Evolutionary conservation across 2,329 filamentous ascomycete species (phyloP).

Genomic region (Teratosphaeriaceae sp.): DNA sequence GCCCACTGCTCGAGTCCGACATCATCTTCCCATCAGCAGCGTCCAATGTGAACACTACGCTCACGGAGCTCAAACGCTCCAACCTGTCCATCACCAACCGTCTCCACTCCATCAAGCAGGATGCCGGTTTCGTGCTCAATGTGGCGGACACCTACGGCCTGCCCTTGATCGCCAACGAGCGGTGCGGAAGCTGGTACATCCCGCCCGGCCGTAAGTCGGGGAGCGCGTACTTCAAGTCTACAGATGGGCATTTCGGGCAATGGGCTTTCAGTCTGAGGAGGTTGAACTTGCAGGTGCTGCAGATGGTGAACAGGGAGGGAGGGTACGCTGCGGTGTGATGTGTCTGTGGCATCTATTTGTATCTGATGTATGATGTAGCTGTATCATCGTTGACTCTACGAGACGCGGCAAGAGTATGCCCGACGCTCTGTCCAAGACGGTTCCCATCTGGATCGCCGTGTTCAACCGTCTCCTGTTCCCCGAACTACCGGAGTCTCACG

Average conservation of each 20-base stretch:
- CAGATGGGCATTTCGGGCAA: constrained; percentile 83
- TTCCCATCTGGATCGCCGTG: constrained; percentile 89
- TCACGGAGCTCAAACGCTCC: constrained; percentile 66
- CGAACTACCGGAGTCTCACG: constrained; percentile 38
- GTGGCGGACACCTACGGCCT: constrained; percentile 53
- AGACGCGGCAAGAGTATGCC: constrained; percentile 92
- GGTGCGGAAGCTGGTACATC: constrained; percentile 96
- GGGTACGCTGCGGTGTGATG: constrained; percentile 46
- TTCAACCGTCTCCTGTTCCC: constrained; percentile 76
- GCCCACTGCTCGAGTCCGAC: constrained; percentile 5
- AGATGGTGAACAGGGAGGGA: constrained; percentile 57
- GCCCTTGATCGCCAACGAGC: constrained; percentile 83
- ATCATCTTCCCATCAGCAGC: constrained; percentile 50
- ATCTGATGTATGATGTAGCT: constrained; percentile 35
- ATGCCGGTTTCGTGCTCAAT: constrained; percentile 65
- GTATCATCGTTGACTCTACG: constrained; percentile 89
- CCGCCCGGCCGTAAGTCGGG: constrained; percentile 55
- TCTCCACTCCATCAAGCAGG: constrained; percentile 67
- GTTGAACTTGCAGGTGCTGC: constrained; percentile 75
- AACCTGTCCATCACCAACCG: constrained; percentile 77
- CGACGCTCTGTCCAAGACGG: constrained; percentile 86
- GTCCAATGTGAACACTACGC: constrained; percentile 62
- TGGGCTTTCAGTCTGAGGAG: constrained; percentile 86
- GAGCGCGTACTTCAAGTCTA: constrained; percentile 95
- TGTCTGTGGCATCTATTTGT: neutral